A percentile compares a stretch with the other conserved stretches of the same genome.
Conservation (phyloP, 2,329 filamentous ascomycete genomes). For the Colletotrichum endophyticum region DNA sequence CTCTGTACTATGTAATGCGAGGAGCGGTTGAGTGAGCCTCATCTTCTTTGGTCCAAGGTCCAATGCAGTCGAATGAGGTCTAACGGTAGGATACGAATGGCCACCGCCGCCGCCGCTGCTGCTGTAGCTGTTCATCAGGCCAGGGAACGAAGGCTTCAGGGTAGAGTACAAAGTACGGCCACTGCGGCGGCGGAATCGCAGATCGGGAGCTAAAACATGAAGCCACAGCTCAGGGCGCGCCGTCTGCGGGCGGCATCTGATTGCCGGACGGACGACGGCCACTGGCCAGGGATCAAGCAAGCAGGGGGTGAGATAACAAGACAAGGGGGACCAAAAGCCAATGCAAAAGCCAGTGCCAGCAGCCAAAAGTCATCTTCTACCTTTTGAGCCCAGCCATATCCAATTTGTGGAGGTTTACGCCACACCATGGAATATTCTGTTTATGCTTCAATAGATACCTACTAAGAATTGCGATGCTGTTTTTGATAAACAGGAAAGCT, state of each 20-base stretch:
- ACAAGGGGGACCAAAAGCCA: background rate
- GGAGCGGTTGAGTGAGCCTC: background rate
- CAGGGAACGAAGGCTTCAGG: background rate
- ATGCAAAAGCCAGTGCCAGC: background rate
- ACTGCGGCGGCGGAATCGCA: background rate
- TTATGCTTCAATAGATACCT: background rate
- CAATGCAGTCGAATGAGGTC: background rate
- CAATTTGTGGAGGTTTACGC: background rate
- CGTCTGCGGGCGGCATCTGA: conserved; percentile 2
- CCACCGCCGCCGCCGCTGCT: background rate
- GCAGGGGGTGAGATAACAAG: background rate
- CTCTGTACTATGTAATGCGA: background rate
- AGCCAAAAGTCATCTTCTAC: background rate
- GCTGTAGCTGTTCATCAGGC: background rate
- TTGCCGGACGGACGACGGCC: conserved; percentile 12
- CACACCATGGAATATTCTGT: rapidly evolving
- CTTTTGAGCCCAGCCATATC: background rate
- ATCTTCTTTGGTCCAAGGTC: background rate
- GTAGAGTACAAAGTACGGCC: background rate
- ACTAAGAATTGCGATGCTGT: background rate
- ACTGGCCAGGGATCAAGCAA: conserved; percentile 1
- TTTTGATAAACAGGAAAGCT: background rate
- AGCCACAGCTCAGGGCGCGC: background rate
- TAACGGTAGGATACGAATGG: background rate
- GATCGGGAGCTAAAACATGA: background rate